Conservation (phyloP, 1,284 basidiomycete species). For the Tilletia horrida region DNA sequence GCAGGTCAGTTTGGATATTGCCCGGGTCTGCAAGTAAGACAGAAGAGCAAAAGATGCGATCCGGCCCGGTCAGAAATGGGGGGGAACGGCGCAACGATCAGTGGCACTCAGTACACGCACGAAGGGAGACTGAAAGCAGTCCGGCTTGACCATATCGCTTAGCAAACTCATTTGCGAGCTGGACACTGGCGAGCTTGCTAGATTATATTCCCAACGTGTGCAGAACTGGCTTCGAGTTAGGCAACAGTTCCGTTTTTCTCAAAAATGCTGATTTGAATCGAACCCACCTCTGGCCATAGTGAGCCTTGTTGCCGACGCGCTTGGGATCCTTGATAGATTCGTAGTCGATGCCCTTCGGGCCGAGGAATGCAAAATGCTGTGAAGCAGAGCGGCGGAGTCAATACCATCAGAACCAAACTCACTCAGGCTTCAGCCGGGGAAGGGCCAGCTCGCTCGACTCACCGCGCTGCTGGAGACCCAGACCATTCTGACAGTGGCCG, state of each 20-base stretch:
- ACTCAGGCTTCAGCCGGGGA: too few relatives aligned
- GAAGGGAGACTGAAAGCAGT: background rate
- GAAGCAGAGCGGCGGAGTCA: too few relatives aligned
- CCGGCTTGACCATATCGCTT: background rate
- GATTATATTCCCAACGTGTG: too few relatives aligned
- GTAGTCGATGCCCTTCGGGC: background rate
- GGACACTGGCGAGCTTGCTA: conserved; percentile 12
- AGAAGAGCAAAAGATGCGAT: background rate
- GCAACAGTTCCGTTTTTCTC: background rate
- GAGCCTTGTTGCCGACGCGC: background rate
- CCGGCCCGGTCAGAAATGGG: too few relatives aligned
- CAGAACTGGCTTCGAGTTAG: too few relatives aligned
- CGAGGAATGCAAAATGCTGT: too few relatives aligned
- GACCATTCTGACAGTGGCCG: background rate
- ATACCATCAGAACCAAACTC: too few relatives aligned
- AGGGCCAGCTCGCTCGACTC: too few relatives aligned
- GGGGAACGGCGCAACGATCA: too few relatives aligned
- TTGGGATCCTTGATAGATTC: background rate
- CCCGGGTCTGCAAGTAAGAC: background rate
- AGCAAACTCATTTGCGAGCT: background rate
- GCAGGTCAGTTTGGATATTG: background rate
- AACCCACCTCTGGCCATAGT: conserved; percentile 7
- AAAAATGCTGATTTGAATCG: too few relatives aligned
- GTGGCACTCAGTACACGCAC: too few relatives aligned
- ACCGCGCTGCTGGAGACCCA: background rate